A percentile compares a stretch with the other conserved stretches of the same genome.
Conservation (phyloP, 495 filamentous ascomycete species). For the Parathielavia hyrcaniae region DNA sequence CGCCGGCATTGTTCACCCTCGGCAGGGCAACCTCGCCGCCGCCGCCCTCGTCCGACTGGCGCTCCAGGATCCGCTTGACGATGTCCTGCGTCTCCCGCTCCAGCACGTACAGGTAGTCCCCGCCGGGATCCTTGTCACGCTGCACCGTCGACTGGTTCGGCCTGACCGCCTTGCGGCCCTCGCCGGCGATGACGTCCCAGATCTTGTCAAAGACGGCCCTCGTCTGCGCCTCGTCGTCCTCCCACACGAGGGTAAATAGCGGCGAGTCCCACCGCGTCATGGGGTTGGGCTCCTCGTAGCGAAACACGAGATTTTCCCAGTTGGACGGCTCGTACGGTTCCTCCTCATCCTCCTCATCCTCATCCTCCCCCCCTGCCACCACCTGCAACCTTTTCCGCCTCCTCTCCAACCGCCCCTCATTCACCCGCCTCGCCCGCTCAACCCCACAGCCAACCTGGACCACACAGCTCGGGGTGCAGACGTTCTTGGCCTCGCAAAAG, state of each 20-base stretch:
- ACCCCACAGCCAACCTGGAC: constrained; percentile 75
- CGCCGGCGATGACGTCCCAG: constrained; percentile 71
- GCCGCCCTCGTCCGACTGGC: constrained; percentile 60
- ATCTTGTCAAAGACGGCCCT: constrained; percentile 47
- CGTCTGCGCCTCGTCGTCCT: constrained; percentile 56
- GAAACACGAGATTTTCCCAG: constrained; percentile 88
- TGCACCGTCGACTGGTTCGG: constrained; percentile 79
- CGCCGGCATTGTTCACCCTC: constrained; percentile 30
- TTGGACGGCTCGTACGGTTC: constrained; percentile 59
- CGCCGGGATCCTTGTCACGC: constrained; percentile 53
- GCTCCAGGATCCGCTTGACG: constrained; percentile 64
- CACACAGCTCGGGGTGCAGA: constrained; percentile 74
- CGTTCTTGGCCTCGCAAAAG: constrained; percentile 87
- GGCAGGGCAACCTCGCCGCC: constrained; percentile 45
- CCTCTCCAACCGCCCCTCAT: constrained; percentile 41
- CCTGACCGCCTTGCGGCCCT: constrained; percentile 53
- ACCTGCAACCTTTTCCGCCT: constrained; percentile 14
- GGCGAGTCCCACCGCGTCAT: constrained; percentile 95
- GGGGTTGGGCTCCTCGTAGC: constrained; percentile 93
- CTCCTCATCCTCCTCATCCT: constrained; percentile 32
- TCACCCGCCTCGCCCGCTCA: constrained; percentile 60
- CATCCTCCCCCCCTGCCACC: neutral
- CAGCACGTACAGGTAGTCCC: constrained; percentile 76
- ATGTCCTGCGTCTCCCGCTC: constrained; percentile 82
- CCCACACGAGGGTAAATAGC: constrained; percentile 80